These are phyloP conservation scores for Crithidia brevicula DNA, from an alignment of 208 protist species.

Conservation along the genomic window DNA sequence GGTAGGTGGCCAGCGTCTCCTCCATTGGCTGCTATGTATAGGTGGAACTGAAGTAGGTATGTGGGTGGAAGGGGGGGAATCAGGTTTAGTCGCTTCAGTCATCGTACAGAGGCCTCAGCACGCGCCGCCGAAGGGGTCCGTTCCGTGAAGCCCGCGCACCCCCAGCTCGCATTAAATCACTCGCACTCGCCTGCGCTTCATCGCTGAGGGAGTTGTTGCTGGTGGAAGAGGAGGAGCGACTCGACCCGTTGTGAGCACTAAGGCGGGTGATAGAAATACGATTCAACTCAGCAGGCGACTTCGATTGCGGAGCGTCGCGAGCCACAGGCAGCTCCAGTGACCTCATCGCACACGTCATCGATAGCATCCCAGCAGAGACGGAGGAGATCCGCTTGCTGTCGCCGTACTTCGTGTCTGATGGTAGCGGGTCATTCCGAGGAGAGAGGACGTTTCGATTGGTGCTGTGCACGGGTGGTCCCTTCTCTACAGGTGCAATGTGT, in stretches of 20 bases:
- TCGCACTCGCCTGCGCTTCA: background rate
- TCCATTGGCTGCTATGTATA: too few species aligned
- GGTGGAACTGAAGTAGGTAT: too few species aligned
- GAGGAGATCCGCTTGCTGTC: background rate
- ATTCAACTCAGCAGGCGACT: too few species aligned
- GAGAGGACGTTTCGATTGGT: background rate
- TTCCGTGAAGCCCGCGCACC: background rate
- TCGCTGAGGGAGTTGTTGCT: background rate
- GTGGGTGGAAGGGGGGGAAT: background rate
- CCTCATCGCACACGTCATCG: background rate
- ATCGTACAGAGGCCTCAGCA: slow-evolving; percentile 22
- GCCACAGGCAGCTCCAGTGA: slow-evolving; percentile 2
- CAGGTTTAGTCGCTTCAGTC: slow-evolving; percentile 8
- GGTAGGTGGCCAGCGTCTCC: background rate
- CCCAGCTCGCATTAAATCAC: background rate
- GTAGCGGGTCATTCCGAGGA: background rate
- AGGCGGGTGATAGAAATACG: background rate
- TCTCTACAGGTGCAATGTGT: background rate
- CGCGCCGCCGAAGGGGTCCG: slow-evolving; percentile 6
- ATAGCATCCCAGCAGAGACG: background rate
- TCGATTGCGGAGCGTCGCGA: background rate
- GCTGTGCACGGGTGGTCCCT: background rate
- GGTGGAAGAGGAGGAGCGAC: background rate
- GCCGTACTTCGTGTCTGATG: background rate
- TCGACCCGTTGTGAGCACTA: background rate